Evolutionary conservation across 1,139 yeast genomes (phyloP), one percentile per base, ranked within the genome.

Genomic region (Diutina pseudorugosa): DNA sequence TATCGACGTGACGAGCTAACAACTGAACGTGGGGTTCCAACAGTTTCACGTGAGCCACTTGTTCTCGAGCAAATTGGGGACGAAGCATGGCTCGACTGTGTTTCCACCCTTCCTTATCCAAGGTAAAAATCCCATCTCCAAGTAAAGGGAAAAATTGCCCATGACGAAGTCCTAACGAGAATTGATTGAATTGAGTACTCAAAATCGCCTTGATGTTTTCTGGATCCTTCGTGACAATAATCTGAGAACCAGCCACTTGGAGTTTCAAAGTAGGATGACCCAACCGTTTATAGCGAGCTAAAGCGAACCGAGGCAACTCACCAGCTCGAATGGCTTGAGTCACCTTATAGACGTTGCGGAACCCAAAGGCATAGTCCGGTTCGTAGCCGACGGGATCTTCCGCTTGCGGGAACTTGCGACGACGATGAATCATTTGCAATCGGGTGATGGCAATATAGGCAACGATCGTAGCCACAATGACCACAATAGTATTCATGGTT

Each of bases 61-160:
- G 82, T 58, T 77, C 82, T 55, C 80, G 68, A 20, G 77, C 70
- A 63, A 80, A 80, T 62, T 78, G 83, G 1, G 85, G 84, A 54
- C 83, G 69, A 57, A 80, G 70, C 77, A 80, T 67, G 1, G 80
- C 74, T 51, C 85, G 66, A 20, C 81, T 72, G 60, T 78, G 80
- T 58, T 77, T 75, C 85, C 85, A 79, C 3, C 77, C 80, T 42
- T 66, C 71, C 9, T 79, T 80, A 54, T 77, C 80, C 41, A 77
- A 67, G 1, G 83, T 78, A 64, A 79, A 79, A 55, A 79, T 79
- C 2, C 85, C 84, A 54, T 76, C 77, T 5, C 84, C 84, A 50
- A 79, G 65, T 21, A 77, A 62, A 4, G 79, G 77, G 48, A 56
- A 56, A 59, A 78, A 69, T 48, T 66, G 69, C 3, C 59, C 59